Evolutionary conservation across 2,329 filamentous ascomycete genomes (phyloP).

Genomic region (Pseudogymnoascus sp.): DNA sequence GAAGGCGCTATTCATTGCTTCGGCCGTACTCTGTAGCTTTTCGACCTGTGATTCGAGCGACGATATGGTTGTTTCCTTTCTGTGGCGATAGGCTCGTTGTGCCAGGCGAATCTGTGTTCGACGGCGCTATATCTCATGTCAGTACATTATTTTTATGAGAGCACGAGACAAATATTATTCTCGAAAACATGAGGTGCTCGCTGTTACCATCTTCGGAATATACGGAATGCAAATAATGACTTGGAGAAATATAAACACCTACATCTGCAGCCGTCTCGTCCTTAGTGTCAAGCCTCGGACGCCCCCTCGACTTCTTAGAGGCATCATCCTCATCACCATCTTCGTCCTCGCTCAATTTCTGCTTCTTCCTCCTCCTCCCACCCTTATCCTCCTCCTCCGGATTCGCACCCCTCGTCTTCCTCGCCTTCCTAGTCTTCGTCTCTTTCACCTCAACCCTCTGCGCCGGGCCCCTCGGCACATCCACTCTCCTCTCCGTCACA

Average conservation of each 20-base stretch:
- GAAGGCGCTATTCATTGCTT: conserved; percentile 69
- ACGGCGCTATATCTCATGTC: conserved; percentile 50
- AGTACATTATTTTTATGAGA: conserved; percentile 6
- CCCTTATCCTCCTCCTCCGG: conserved; percentile 19
- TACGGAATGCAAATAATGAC: conserved; percentile 12
- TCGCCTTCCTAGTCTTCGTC: conserved; percentile 2
- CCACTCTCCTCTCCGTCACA: not conserved
- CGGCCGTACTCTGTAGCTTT: conserved; percentile 60
- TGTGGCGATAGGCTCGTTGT: conserved; percentile 74
- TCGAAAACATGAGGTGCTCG: too few relatives aligned
- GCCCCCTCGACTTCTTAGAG: conserved; percentile 59
- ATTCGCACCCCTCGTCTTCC: conserved; percentile 15
- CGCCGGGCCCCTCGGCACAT: not conserved
- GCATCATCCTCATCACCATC: conserved; percentile 37
- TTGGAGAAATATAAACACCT: conserved; percentile 35
- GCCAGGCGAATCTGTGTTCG: conserved; percentile 82
- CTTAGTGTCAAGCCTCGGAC: conserved; percentile 67
- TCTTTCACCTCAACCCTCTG: not conserved
- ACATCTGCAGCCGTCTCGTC: conserved; percentile 75
- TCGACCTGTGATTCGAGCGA: conserved; percentile 64
- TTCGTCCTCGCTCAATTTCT: conserved; percentile 27
- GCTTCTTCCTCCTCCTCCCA: conserved; percentile 27
- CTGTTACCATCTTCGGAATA: conserved; percentile 6
- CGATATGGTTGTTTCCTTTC: conserved; percentile 76
- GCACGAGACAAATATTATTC: not conserved